Conservation (phyloP, 2,329 filamentous ascomycete species). For the Hypomyces perniciosus region DNA sequence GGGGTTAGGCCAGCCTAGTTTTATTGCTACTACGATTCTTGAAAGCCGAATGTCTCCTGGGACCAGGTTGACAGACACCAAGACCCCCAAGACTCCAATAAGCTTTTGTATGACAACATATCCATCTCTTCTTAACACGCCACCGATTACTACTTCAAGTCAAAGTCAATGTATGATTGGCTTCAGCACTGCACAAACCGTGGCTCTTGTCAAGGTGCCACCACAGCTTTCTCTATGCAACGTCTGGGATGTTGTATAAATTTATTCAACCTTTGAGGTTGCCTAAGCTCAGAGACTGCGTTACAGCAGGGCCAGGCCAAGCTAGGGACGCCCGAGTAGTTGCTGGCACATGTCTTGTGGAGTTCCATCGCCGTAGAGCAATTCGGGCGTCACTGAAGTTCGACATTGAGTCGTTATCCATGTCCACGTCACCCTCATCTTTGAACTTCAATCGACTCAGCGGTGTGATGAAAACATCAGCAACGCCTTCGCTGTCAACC, state of each 20-base stretch:
- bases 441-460: conserved; percentile 16
- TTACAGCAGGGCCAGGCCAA: neutral
- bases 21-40: neutral
- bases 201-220: neutral
- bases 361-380: conserved; percentile 8
- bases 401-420: neutral
- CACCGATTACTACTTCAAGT: neutral
- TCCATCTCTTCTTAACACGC: conserved; percentile 9
- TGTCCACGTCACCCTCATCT: neutral
- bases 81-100: neutral
- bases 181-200: no score
- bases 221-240: neutral
- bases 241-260: neutral
- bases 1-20: no score
- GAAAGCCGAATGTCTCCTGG: no score
- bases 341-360: conserved; percentile 1
- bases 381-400: neutral
- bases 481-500: conserved; percentile 15
- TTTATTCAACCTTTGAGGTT: neutral
- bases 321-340: neutral
- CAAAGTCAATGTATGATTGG: neutral
- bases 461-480: conserved; percentile 19
- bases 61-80: neutral
- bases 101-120: neutral
- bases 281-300: conserved; percentile 8